Base-by-base conservation (phyloP, 352 stramenopile species). In the Phytophthora pluvialis region DNA sequence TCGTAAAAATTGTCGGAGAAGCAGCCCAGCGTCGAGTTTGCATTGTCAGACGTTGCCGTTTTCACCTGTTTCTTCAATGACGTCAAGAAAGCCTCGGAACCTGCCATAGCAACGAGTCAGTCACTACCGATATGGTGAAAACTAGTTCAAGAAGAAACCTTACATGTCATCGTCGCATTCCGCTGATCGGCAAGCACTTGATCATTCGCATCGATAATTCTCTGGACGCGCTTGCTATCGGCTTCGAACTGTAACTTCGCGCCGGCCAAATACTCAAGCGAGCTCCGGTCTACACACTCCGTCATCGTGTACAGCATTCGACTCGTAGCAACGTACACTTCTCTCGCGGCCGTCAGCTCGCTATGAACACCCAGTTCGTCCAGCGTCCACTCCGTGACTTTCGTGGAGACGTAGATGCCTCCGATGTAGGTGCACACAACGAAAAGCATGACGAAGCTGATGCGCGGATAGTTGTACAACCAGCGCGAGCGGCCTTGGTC, bases 361-460 rank as follows among this genome's bases (percentile, higher is more conserved):
- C 66, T 52, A 2, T 64, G 64, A 7, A 78, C 73, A 33, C 67
- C 66, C 5, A 80, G 21, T 1, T 53, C 10, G 4, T 64, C 42
- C 29, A 91, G 52, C 16, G 61, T 55, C 67, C 55, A 75, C 12
- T 67, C 33, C 1, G 77, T 70, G 26, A 88, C 18, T 44, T 72
- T 58, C 2, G 74, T 76, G 8, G 81, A 75, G 8, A 81, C 49
- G 58, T 75, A 77, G 29, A 77, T 61, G n/a, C 83, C 83, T 21
- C 75, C 76, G 5, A 69, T 36, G 36, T 77, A 78, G 13, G 67
- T 77, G 45, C 71, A 82, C 18, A 68, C 13, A 18, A 88, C 38
- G 32, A 83, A 77, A 12, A 89, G 57, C 15, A 89, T n/a, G n/a
- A 82, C 38, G 59, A 88, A 90, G 45, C 71, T 72, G 6, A 86